Conservation (phyloP, 345 rosid genomes). For the Schrenkiella parvula region DNA sequence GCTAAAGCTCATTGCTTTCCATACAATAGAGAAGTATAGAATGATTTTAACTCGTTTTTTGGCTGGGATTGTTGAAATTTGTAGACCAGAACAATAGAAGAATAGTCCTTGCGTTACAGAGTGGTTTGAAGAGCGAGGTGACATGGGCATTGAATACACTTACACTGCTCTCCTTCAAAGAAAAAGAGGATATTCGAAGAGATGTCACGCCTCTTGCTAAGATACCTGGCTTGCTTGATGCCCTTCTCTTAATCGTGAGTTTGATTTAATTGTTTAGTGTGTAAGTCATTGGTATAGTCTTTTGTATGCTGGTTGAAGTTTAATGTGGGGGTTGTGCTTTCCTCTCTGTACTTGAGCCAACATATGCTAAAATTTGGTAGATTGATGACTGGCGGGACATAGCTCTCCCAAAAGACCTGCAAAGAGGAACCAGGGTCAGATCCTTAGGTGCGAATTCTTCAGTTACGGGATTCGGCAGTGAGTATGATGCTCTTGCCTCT, state of each 20-base stretch:
- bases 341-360: not conserved
- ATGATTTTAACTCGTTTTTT: not conserved
- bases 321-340: not conserved
- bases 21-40: not conserved
- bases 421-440: slow-evolving; percentile 54
- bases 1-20: not conserved
- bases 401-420: slow-evolving; percentile 62
- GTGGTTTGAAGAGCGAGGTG: slow-evolving; percentile 93
- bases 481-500: slow-evolving; percentile 55
- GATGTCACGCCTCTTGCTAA: slow-evolving; percentile 78
- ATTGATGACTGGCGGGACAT: slow-evolving; percentile 97
- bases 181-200: slow-evolving; percentile 82
- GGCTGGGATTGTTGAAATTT: not conserved
- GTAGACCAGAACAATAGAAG: slow-evolving; percentile 81
- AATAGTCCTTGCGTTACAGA: slow-evolving; percentile 91
- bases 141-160: slow-evolving; percentile 94
- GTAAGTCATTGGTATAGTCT: not conserved
- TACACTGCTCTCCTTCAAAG: slow-evolving; percentile 91
- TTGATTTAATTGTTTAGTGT: not conserved
- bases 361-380: slow-evolving; percentile 37
- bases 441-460: slow-evolving; percentile 62
- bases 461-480: slow-evolving; percentile 79
- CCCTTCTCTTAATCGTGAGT: slow-evolving; percentile 85
- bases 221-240: slow-evolving; percentile 95
- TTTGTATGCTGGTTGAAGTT: not conserved